These are phyloP conservation scores for Vitis riparia DNA, from an alignment of 164 flowering plant genomes.

Conservation along the genomic window DNA sequence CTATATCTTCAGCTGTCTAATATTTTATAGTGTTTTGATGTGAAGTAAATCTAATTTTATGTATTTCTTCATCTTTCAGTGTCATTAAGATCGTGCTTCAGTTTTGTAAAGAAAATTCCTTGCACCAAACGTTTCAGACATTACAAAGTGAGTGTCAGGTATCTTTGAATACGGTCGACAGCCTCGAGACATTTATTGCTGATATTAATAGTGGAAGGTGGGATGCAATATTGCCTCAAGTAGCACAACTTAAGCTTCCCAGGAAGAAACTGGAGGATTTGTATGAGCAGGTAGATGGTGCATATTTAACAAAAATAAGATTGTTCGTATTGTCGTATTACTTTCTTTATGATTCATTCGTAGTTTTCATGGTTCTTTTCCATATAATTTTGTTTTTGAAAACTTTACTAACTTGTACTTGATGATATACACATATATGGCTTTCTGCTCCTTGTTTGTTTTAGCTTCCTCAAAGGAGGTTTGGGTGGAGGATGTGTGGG, in stretches of 20 bases:
- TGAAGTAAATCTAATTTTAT: background rate
- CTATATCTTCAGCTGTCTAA: background rate
- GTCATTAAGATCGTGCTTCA: slow-evolving; percentile 98
- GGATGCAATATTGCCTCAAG: slow-evolving; percentile 96
- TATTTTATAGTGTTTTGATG: background rate
- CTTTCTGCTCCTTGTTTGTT: no score
- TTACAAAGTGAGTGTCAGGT: slow-evolving; percentile 96
- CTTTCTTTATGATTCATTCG: background rate
- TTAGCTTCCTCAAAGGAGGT: no score
- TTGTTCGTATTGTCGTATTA: background rate
- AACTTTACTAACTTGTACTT: no score
- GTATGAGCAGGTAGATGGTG: slow-evolving; percentile 79
- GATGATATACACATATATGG: no score
- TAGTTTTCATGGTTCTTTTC: background rate
- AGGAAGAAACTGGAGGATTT: slow-evolving; percentile 92
- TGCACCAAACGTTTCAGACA: slow-evolving; percentile 91
- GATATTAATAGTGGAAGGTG: slow-evolving; percentile 95
- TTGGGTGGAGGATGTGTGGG: no score
- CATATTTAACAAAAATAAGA: background rate
- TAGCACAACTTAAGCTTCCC: slow-evolving; percentile 94
- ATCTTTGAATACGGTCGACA: slow-evolving; percentile 93
- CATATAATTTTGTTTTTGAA: no score
- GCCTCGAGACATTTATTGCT: slow-evolving; percentile 88
- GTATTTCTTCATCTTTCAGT: slow-evolving; percentile 42
- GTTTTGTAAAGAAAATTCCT: slow-evolving; percentile 95